Base-by-base conservation (phyloP, 192 early-diverging fungal species). In the Backusella tuberculispora region DNA sequence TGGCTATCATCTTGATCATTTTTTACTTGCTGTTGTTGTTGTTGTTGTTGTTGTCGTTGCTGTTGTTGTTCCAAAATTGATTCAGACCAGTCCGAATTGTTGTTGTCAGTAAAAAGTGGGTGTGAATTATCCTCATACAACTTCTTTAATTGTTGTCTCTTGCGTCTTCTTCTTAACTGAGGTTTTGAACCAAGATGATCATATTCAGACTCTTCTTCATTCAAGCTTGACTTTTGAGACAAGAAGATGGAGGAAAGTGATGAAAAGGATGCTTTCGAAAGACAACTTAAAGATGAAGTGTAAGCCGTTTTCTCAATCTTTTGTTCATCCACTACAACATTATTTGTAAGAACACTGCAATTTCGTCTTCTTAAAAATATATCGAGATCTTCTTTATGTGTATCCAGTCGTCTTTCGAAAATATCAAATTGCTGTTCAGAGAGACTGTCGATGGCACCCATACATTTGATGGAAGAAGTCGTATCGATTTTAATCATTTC, bases 401-500 rank as follows among this genome's bases (percentile, higher is more conserved):
- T 37, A 6, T 46, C 67, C 4, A 69, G 43, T 14, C 67, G 41
- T 13, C 29, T 69, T 29, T 69, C 67, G 7, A 69, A 69, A 46
- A 29, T 24, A 34, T 29, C 7, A n/a, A 69, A 69, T n/a, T 38
- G 26, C 15, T 65, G 63, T n/a, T 65, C 63, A 38, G 63, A 38
- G 4, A 65, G 29, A 24, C 10, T 38, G 2, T 69, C 38, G 1
- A 45, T 69, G 5, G 41, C n/a, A 46, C 43, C 26, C 19, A 69
- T 21, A 7, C 21, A 69, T 17, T 69, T 44, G 14, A 69, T 42
- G n/a, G 67, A 69, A 46, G 40, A 42, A 4, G 42, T 14, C 1
- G 44, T 44, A 6, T 69, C 67, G 3, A 69, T 40, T 46, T 46
- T 69, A 12, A 69, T 46, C n/a, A 69, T 69, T 26, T 69, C 67